Evolutionary conservation across 345 rosid species (phyloP).

Genomic region (Sonneratia alba): DNA sequence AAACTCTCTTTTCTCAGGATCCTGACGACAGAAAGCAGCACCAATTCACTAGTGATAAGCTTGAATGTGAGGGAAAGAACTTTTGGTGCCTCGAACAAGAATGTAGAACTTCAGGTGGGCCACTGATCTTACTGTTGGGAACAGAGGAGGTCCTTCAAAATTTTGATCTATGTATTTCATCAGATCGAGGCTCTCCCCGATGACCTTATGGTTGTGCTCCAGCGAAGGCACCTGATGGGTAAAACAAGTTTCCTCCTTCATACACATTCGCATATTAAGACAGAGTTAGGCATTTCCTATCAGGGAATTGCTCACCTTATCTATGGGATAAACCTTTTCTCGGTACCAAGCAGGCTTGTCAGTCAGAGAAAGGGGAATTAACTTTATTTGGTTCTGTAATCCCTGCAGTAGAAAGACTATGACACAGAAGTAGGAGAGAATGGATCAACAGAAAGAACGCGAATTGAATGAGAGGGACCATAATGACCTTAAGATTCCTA

Average conservation of each 20-base stretch:
- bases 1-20: slow-evolving; percentile 21
- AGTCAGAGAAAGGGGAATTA: slow-evolving; percentile 6
- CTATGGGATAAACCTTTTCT: slow-evolving; percentile 4
- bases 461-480: neutral
- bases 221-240: neutral
- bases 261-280: neutral
- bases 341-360: slow-evolving; percentile 14
- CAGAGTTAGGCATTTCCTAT: neutral
- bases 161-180: slow-evolving; percentile 7
- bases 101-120: neutral
- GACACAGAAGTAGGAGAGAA: neutral
- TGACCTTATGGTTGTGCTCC: neutral
- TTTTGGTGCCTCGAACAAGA: neutral
- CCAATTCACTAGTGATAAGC: too few relatives aligned
- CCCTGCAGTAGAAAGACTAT: slow-evolving; percentile 2
- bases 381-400: slow-evolving; percentile 6
- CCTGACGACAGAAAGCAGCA: slow-evolving; percentile 4
- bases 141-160: slow-evolving; percentile 5
- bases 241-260: too few relatives aligned
- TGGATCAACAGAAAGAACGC: neutral
- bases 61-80: neutral
- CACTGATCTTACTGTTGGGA: neutral
- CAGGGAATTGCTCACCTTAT: slow-evolving; percentile 2
- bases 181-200: slow-evolving; percentile 9
- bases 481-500: slow-evolving; percentile 57